phyloP scores from a whole-genome alignment of 441 rosid genomes.

The Erodium texanum region DNA sequence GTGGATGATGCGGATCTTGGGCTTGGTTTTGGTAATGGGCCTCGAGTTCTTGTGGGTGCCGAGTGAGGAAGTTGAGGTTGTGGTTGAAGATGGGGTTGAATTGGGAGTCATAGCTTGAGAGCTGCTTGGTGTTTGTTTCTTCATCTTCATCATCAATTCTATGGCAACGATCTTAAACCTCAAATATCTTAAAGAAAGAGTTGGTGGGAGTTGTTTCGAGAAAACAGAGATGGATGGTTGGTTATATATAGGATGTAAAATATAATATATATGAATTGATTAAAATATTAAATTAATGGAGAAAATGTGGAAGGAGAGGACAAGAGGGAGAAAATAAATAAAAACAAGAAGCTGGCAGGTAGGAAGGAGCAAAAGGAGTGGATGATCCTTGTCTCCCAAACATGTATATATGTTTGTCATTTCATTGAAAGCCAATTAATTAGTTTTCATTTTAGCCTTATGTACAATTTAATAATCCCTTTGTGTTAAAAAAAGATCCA shows the following conservation, averaged over 20 bases:
- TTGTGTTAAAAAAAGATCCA: no score
- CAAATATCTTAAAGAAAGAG: not conserved
- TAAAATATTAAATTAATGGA: no score
- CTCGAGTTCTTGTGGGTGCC: constrained; percentile 43
- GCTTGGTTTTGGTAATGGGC: constrained; percentile 57
- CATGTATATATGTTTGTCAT: no score
- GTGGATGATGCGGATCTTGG: constrained; percentile 8
- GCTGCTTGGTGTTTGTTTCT: not conserved
- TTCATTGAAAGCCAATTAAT: no score
- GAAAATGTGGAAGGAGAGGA: no score
- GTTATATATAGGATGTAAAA: not conserved
- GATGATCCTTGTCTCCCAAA: not conserved
- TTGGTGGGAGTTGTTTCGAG: not conserved
- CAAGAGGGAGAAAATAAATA: not conserved
- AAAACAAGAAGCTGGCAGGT: not conserved
- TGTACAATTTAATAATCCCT: no score
- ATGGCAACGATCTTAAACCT: not conserved
- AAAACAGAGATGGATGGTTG: not conserved
- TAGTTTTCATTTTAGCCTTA: no score
- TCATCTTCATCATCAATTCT: not conserved
- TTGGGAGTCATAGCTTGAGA: not conserved
- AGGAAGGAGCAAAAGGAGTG: not conserved
- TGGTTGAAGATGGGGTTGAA: not conserved
- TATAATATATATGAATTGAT: no score
- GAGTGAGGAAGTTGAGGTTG: constrained; percentile 22